These are phyloP conservation scores for Stachybotrys elegans DNA, from an alignment of 2,329 filamentous ascomycete genomes.

Conservation along the genomic window DNA sequence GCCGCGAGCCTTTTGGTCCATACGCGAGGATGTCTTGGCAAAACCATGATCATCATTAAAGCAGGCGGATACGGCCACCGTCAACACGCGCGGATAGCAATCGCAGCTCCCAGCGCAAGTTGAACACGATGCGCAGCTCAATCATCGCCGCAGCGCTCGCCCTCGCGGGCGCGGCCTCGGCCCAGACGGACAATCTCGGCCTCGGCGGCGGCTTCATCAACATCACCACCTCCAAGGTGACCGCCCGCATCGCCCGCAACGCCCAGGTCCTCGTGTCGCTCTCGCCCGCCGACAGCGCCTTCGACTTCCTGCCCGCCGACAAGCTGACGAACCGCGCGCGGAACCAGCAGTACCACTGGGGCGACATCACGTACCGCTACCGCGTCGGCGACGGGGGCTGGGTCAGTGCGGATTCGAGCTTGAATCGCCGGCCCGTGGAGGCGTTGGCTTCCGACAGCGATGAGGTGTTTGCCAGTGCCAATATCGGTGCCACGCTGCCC, in stretches of 20 bases:
- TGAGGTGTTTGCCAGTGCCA: slow-evolving; percentile 32
- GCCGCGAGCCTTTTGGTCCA: no score
- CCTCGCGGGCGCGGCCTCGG: not conserved
- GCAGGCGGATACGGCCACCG: no score
- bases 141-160: not conserved
- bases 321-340: slow-evolving; percentile 38
- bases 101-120: no score
- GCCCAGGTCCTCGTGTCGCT: slow-evolving; percentile 46
- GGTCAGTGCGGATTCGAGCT: slow-evolving; percentile 42
- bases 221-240: slow-evolving; percentile 35
- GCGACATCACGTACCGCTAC: slow-evolving; percentile 53
- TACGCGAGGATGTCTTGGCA: no score
- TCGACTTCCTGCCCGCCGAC: slow-evolving; percentile 53
- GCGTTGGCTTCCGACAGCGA: slow-evolving; percentile 8
- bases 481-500: slow-evolving; percentile 36
- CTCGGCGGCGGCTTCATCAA: slow-evolving; percentile 33
- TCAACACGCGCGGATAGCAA: no score
- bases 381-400: slow-evolving; percentile 35
- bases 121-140: not conserved
- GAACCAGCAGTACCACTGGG: slow-evolving; percentile 53
- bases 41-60: no score
- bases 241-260: slow-evolving; percentile 34
- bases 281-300: slow-evolving; percentile 30
- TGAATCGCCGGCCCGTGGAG: slow-evolving; percentile 25
- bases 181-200: slow-evolving; percentile 26